Evolutionary conservation across 1,139 yeast genomes (phyloP).

Genomic region (Torulaspora globosa): DNA sequence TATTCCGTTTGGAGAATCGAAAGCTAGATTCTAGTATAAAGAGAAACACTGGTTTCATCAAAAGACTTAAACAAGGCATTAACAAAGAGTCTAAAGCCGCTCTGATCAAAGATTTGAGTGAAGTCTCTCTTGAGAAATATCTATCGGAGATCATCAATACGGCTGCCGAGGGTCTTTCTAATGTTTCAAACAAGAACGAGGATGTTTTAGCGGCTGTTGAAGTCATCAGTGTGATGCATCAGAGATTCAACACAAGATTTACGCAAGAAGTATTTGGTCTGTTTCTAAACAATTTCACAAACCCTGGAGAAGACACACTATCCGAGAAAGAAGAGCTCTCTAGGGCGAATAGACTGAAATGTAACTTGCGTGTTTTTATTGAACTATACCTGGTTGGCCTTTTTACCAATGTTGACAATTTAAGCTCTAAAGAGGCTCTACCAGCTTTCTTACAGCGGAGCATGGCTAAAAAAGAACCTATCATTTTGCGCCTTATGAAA

Average conservation of each 20-base stretch:
- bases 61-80: conserved; percentile 59
- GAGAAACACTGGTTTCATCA: conserved; percentile 78
- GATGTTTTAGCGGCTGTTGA: conserved; percentile 66
- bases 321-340: conserved; percentile 46
- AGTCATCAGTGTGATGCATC: conserved; percentile 70
- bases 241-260: conserved; percentile 56
- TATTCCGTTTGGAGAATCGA: conserved; percentile 30
- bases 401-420: conserved; percentile 44
- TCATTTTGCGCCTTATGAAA: conserved; percentile 50
- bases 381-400: conserved; percentile 66
- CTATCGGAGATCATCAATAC: conserved; percentile 66
- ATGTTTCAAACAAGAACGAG: conserved; percentile 47
- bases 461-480: conserved; percentile 38
- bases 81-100: conserved; percentile 45
- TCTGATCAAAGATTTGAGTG: conserved; percentile 57
- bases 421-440: conserved; percentile 36
- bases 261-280: conserved; percentile 50
- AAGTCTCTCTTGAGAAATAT: conserved; percentile 70
- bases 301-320: conserved; percentile 39
- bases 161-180: conserved; percentile 58
- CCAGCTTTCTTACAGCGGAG: conserved; percentile 42
- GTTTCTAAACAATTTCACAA: conserved; percentile 46
- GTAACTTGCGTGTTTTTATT: conserved; percentile 50
- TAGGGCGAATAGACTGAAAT: conserved; percentile 46
- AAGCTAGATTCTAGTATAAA: conserved; percentile 73